Evolutionary conservation across 768 basidiomycete species (phyloP).

Genomic region (Leccinum incarnatum): DNA sequence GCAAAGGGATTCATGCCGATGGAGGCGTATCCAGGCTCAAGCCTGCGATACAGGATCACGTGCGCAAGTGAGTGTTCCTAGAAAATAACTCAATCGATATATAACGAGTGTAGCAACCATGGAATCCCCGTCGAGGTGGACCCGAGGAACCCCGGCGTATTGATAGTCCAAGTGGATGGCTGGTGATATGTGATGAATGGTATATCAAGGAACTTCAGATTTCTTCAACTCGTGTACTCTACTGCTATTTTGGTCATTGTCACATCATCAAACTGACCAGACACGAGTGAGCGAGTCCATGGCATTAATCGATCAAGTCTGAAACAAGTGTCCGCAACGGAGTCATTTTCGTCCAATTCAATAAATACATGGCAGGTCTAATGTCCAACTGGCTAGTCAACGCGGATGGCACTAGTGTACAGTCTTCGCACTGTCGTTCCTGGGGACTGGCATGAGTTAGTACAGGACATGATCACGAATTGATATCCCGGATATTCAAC

Average conservation of each 20-base stretch:
- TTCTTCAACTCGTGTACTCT: not conserved
- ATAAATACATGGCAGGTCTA: constrained; percentile 10
- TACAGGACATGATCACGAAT: not conserved
- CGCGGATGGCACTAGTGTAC: constrained; percentile 71
- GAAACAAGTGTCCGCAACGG: not conserved
- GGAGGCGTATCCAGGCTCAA: constrained; percentile 78
- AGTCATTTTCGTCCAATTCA: constrained; percentile 3
- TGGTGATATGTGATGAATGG: not conserved
- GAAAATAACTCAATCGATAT: not conserved
- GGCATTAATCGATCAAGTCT: not conserved
- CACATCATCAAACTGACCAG: not conserved
- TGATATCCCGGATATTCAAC: not conserved
- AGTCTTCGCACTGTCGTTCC: constrained; percentile 82
- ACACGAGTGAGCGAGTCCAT: not conserved
- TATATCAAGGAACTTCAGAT: not conserved
- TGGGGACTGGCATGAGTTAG: constrained; percentile 25
- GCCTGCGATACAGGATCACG: constrained; percentile 83
- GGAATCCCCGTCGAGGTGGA: constrained; percentile 72
- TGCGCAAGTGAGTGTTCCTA: constrained; percentile 58
- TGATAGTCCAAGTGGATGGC: constrained; percentile 54
- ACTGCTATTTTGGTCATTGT: not conserved
- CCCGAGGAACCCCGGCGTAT: constrained; percentile 76
- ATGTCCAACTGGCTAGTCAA: constrained; percentile 45
- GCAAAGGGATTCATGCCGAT: constrained; percentile 86
- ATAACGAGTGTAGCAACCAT: constrained; percentile 36